Evolutionary conservation across 2,329 filamentous ascomycete species (phyloP), one percentile per base, ranked within the genome.

Genomic region (Monilinia polystroma): DNA sequence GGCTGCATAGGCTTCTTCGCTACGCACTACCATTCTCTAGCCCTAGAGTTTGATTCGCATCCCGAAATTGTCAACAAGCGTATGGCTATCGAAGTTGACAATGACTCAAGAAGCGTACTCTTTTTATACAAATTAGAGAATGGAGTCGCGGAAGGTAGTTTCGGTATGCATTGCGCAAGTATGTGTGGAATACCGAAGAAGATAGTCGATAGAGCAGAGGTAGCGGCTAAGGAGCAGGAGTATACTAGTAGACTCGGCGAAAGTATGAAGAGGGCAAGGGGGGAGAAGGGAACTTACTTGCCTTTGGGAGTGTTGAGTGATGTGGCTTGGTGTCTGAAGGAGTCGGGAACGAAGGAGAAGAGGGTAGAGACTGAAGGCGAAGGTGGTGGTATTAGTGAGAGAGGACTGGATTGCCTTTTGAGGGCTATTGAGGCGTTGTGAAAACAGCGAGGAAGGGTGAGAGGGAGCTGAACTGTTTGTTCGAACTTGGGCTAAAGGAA

Each of bases 81-180:
- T 18, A 99, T 99, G 95, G 90, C 92, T 70, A 98, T 99, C 67
- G 87, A 93, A 67, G 95, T 99, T 1, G 94, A 99, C 70, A 91
- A 95, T 5, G 85, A 84, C 57, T 85, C 92, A 67, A 86, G 92
- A 32, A 87, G 89, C n/a, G 88, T 99, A n/a, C 97, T 94, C 0
- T 99, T 99, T 80, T 78, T 99, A 66, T 99, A 99, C 81, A 93
- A 92, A 75, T 85, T 99, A 0, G 95, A 98, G 78, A 86, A 92
- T 18, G 95, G 95, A 1, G 92, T 98, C 12, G 95, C 95, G 0
- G 93, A 98, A 78, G 95, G 95, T 20, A 96, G 92, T 75, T 99
- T 98, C 75, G 95, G 95, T 73, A 99, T 99, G 95, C 95, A 99
- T 78, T 99, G 95, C 76, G 95, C 95, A 0, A 90, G 92, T 68